Evolutionary conservation across 2,329 filamentous ascomycete species (phyloP).

Genomic region (Cadophora luteo-olivacea): DNA sequence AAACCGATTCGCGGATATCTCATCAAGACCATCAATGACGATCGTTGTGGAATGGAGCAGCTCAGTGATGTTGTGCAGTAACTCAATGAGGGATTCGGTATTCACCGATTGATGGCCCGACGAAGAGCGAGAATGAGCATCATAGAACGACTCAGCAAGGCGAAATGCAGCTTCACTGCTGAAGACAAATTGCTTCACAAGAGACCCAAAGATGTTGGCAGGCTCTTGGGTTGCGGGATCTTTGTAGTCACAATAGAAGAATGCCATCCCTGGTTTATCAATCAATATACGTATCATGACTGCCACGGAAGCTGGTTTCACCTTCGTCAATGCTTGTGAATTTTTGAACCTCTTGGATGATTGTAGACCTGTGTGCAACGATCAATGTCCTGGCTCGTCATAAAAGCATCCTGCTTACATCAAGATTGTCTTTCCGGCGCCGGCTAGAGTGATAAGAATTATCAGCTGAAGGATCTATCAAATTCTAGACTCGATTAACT

Average conservation of each 20-base stretch:
- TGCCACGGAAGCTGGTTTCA: no score
- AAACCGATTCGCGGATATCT: neutral
- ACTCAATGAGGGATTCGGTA: neutral
- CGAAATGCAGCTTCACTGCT: neutral
- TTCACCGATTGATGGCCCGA: neutral
- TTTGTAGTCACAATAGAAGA: slow-evolving; percentile 2
- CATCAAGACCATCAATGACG: neutral
- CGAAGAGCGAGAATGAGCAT: neutral
- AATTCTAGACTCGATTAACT: neutral
- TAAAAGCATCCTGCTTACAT: neutral
- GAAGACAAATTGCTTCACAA: neutral
- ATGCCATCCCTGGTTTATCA: neutral
- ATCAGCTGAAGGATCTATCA: no score
- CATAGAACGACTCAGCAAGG: neutral
- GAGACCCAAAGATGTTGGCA: neutral
- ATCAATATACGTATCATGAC: no score
- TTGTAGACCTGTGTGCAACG: neutral
- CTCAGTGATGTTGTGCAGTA: neutral
- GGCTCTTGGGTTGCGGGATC: neutral
- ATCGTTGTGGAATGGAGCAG: neutral
- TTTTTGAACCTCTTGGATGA: neutral
- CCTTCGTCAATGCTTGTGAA: neutral
- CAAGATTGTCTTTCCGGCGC: neutral
- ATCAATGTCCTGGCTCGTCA: neutral
- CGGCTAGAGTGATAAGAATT: neutral